Percentiles rank a stretch among this genome's conserved stretches.
phyloP scores from a whole-genome alignment of 1,139 yeast genomes.

The Kodamaea fungicola region DNA sequence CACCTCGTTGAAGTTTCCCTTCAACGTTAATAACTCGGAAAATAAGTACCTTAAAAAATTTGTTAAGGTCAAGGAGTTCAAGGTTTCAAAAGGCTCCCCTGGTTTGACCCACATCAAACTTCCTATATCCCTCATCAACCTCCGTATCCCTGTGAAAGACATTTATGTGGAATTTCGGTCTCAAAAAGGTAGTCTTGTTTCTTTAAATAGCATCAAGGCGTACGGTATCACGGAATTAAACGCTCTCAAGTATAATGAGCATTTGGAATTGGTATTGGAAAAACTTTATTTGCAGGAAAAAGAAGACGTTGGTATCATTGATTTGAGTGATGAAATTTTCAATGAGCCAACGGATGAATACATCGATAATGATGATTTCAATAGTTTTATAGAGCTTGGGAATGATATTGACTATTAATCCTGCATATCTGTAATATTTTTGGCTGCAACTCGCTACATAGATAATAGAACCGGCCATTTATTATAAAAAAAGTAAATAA shows the following conservation, averaged over 20 bases:
- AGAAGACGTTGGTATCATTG: conserved; percentile 1
- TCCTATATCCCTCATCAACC: conserved; percentile 34
- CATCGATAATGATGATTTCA: background rate
- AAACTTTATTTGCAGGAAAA: conserved; percentile 8
- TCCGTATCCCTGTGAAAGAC: conserved; percentile 32
- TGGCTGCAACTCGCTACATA: conserved; percentile 2
- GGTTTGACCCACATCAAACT: conserved; percentile 29
- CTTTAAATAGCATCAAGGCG: conserved; percentile 29
- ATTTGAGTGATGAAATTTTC: conserved; percentile 4
- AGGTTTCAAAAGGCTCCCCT: conserved; percentile 13
- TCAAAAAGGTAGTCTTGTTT: conserved; percentile 16
- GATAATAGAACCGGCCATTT: too few species aligned
- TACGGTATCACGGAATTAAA: conserved; percentile 38
- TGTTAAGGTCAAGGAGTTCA: conserved; percentile 28
- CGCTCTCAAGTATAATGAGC: conserved; percentile 25
- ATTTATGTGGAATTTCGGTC: conserved; percentile 32
- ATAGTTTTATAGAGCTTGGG: conserved; percentile 1
- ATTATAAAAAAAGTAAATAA: too few species aligned
- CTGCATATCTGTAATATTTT: conserved; percentile 2
- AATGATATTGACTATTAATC: conserved; percentile 2
- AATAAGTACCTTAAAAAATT: conserved; percentile 32
- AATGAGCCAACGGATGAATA: background rate
- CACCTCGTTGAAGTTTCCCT: conserved; percentile 14
- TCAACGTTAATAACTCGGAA: conserved; percentile 2
- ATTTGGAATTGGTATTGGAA: conserved; percentile 23